Conservation (phyloP, 805 yeast species). For the Candida ipomoeae region DNA sequence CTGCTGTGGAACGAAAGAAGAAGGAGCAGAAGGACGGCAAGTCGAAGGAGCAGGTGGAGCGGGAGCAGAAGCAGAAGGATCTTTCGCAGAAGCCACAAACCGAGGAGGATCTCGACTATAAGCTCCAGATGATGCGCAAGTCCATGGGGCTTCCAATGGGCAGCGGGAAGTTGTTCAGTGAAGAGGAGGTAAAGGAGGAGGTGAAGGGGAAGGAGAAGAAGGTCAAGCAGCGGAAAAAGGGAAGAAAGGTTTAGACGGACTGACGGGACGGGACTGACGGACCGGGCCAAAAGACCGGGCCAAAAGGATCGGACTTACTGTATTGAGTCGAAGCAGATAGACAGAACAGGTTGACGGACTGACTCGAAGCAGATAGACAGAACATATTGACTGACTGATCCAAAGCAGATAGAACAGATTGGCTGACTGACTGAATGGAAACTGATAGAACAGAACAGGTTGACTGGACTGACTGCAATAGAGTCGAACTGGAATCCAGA, state of each 20-base stretch:
- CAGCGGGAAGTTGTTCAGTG: slow-evolving; percentile 7
- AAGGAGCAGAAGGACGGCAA: slow-evolving; percentile 19
- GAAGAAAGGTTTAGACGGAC: not conserved
- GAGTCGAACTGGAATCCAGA: too few species aligned
- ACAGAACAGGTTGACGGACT: too few species aligned
- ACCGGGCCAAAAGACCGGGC: too few species aligned
- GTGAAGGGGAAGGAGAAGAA: not conserved
- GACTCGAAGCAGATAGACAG: too few species aligned
- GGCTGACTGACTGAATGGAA: too few species aligned
- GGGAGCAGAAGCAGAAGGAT: slow-evolving; percentile 21
- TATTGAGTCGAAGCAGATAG: too few species aligned
- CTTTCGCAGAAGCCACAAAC: slow-evolving; percentile 32
- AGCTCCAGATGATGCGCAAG: slow-evolving; percentile 27
- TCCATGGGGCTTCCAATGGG: slow-evolving; percentile 21
- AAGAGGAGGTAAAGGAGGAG: not conserved
- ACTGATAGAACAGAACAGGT: too few species aligned
- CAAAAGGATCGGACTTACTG: too few species aligned
- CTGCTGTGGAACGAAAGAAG: slow-evolving; percentile 64
- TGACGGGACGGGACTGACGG: not conserved
- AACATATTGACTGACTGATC: too few species aligned
- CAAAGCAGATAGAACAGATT: too few species aligned
- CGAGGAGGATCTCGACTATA: slow-evolving; percentile 33
- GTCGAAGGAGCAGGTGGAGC: slow-evolving; percentile 19
- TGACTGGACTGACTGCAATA: too few species aligned
- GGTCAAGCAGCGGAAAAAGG: not conserved